These are phyloP conservation scores for Saturnispora ahearnii DNA, from an alignment of 805 yeast genomes.

Conservation along the genomic window DNA sequence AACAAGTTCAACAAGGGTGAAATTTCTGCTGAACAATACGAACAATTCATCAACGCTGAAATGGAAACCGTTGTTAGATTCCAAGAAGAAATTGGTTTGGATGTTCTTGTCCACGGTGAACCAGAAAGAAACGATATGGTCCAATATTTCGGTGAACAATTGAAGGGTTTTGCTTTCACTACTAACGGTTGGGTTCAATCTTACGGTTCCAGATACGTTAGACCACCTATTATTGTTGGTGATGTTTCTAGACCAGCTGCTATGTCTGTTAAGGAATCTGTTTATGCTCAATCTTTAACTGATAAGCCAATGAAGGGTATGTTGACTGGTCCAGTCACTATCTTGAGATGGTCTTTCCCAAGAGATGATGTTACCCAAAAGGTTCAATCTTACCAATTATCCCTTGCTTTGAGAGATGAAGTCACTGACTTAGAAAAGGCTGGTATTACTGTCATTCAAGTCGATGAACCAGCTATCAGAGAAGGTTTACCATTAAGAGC, in stretches of 20 bases:
- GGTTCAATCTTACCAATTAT: constrained; percentile 93
- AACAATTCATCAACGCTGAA: constrained; percentile 93
- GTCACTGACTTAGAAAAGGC: constrained; percentile 97
- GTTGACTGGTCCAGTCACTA: constrained; percentile 99
- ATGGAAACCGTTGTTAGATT: constrained; percentile 91
- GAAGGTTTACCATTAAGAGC: constrained; percentile 99
- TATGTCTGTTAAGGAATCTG: constrained; percentile 98
- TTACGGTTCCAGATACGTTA: constrained; percentile 98
- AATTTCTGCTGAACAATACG: constrained; percentile 90
- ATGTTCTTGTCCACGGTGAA: constrained; percentile 99
- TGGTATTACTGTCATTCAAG: constrained; percentile 96
- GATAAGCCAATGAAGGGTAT: constrained; percentile 98
- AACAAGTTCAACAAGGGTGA: constrained; percentile 97
- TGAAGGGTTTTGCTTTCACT: constrained; percentile 97
- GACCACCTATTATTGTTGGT: constrained; percentile 99
- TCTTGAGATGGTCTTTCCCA: constrained; percentile 99
- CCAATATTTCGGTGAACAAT: constrained; percentile 98
- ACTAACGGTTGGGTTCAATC: constrained; percentile 99
- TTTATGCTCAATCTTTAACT: constrained; percentile 96
- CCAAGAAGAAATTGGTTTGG: constrained; percentile 99
- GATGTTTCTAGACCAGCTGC: constrained; percentile 97
- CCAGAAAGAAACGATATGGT: constrained; percentile 99
- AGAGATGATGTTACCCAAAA: constrained; percentile 93
- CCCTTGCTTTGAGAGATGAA: constrained; percentile 97
- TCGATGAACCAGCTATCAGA: constrained; percentile 99